These are phyloP conservation scores for Pichia rugopelliculosa DNA, from an alignment of 805 yeast species.

Conservation along the genomic window DNA sequence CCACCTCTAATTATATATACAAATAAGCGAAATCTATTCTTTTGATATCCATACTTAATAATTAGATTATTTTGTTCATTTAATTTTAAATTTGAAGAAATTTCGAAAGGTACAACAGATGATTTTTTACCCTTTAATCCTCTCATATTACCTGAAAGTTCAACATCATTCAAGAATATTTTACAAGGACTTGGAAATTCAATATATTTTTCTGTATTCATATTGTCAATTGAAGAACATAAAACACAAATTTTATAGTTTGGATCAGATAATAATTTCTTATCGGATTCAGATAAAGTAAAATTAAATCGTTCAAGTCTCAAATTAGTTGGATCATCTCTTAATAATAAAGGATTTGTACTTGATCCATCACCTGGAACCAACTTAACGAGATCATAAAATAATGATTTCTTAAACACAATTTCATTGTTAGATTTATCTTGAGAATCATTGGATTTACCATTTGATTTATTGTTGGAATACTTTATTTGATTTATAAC, in stretches of 20 bases:
- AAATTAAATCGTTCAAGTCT: constrained; percentile 25
- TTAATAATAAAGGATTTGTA: background rate
- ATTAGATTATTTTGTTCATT: constrained; percentile 35
- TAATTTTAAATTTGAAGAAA: constrained; percentile 43
- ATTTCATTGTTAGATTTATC: background rate
- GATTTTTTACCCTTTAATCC: constrained; percentile 76
- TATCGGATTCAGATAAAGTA: constrained; percentile 36
- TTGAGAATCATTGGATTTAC: background rate
- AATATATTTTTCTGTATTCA: constrained; percentile 26
- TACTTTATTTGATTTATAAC: background rate
- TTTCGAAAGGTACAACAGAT: constrained; percentile 74
- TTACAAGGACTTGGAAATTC: constrained; percentile 71
- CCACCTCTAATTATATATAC: constrained; percentile 51
- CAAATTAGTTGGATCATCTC: background rate
- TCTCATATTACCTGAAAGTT: constrained; percentile 47
- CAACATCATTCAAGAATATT: constrained; percentile 48
- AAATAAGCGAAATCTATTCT: constrained; percentile 39
- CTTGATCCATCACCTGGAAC: background rate
- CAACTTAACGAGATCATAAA: background rate
- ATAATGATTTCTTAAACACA: background rate
- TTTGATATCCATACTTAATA: constrained; percentile 49
- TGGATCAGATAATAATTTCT: constrained; percentile 27
- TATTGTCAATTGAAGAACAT: constrained; percentile 39
- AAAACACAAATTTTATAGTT: constrained; percentile 41
- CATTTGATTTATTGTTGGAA: background rate